phyloP scores from a whole-genome alignment of 768 basidiomycete species.

The Lactifluus rugatus region DNA sequence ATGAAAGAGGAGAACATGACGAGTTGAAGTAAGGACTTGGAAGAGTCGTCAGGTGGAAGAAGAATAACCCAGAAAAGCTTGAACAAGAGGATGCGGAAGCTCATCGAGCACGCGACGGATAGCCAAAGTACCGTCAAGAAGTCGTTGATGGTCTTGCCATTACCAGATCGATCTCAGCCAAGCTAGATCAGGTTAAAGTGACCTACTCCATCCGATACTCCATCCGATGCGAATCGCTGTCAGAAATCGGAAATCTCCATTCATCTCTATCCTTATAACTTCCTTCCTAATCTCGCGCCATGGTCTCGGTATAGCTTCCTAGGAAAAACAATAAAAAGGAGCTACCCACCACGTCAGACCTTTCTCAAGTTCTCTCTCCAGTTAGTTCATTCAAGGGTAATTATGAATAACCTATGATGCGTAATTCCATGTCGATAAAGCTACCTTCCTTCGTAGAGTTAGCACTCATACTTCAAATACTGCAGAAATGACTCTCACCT shows the following conservation, averaged over 20 bases:
- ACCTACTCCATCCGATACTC: conserved; percentile 1
- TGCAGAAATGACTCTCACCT: neutral
- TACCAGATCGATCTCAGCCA: neutral
- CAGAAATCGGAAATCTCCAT: conserved; percentile 18
- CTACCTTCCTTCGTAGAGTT: neutral
- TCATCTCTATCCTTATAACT: conserved; percentile 3
- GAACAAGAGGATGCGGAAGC: conserved; percentile 1
- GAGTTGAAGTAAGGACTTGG: conserved; percentile 9
- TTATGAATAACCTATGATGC: conserved; percentile 6
- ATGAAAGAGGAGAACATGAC: conserved; percentile 2
- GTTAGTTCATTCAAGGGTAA: neutral
- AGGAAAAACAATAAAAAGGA: neutral
- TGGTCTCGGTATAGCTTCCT: neutral
- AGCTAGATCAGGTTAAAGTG: conserved; percentile 17
- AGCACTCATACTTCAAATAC: neutral
- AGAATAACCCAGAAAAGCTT: conserved; percentile 10
- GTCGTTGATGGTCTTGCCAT: neutral
- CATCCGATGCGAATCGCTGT: conserved; percentile 18
- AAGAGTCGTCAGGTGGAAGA: conserved; percentile 11
- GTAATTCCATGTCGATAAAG: neutral
- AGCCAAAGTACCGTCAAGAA: neutral
- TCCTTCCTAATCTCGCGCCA: conserved; percentile 6
- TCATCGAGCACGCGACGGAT: neutral
- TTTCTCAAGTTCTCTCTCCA: neutral
- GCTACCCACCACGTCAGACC: neutral